Base-by-base conservation (phyloP, 1,139 yeast genomes). In the Magnusiomyces ingens region DNA sequence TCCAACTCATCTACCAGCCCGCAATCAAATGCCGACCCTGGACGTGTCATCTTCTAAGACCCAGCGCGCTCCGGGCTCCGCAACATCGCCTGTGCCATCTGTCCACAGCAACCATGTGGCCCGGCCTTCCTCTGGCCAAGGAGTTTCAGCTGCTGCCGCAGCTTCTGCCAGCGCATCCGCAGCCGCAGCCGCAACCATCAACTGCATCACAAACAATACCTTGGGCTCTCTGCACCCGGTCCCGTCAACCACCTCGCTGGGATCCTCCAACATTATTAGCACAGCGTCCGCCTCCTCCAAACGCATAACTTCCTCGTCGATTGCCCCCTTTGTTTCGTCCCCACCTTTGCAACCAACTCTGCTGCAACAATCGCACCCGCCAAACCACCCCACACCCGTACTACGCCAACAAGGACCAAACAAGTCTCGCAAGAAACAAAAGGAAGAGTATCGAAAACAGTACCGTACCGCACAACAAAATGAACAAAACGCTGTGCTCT, bases 361-460 rank as follows among this genome's bases (percentile, higher is more conserved):
- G 13, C 13, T 11, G 15, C 41, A 45, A 21, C 41, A 45, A 36
- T 36, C 10, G 15, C 42, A 19, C 11, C 10, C n/a, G 35, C 29
- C n/a, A 22, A 29, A 36, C 18, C 48, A 43, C 18, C 8, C 32
- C 8, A 5, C 32, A 26, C 13, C 41, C 15, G 18, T 17, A 13
- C 32, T 41, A 6, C 48, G 49, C 13, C 52, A 52, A 32, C 37
- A 48, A 8, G 55, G 52, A 4, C 55, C 55, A 18, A 52, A 52
- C 44, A 44, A 43, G 38, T 48, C 51, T 6, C 41, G 51, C 37
- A 52, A 52, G 35, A 45, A 52, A 6, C 49, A 50, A n/a, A 26
- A 40, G 17, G 49, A 52, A 45, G 52, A 52, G 19, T 52, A 41
- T 21, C 48, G 40, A 3, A 21, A 17, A 3, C 51, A 52, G 26